phyloP scores from a whole-genome alignment of 2,329 filamentous ascomycete species.

The Microcyclospora pomicola region DNA sequence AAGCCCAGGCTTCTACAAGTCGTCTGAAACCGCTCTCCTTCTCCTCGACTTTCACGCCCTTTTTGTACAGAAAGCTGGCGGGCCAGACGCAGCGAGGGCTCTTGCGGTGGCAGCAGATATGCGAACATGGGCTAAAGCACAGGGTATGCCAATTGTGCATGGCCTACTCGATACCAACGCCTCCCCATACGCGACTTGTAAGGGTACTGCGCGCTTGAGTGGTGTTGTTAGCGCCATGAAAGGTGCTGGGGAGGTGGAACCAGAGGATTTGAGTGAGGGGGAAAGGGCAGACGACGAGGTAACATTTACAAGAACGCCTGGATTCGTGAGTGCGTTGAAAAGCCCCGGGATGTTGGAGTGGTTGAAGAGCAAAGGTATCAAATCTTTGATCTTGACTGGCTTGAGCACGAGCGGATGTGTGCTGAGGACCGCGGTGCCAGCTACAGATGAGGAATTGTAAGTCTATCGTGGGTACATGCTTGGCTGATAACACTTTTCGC shows the following conservation, averaged over 20 bases:
- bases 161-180: constrained; percentile 4
- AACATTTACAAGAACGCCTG: constrained; percentile 2
- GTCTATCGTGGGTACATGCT: too few relatives aligned
- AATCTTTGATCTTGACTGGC: constrained; percentile 6
- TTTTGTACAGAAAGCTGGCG: constrained; percentile 2
- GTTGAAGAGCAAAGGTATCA: constrained; percentile 5
- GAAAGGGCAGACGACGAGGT: constrained; percentile 2
- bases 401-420: constrained; percentile 6
- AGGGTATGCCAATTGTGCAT: constrained; percentile 7
- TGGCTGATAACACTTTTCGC: too few relatives aligned
- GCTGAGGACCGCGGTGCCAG: constrained; percentile 6
- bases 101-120: constrained; percentile 1
- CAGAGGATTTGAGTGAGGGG: not conserved
- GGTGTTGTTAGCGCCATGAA: not conserved
- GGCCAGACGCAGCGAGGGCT: not conserved
- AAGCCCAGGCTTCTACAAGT: constrained; percentile 4
- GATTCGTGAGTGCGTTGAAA: constrained; percentile 5
- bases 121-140: constrained; percentile 6
- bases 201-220: constrained; percentile 1
- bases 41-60: constrained; percentile 8
- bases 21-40: constrained; percentile 6
- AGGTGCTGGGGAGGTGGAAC: constrained; percentile 1
- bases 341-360: constrained; percentile 4
- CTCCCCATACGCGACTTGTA: constrained; percentile 1
- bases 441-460: constrained; percentile 6